Evolutionary conservation across 164 flowering plant genomes (phyloP).

Genomic region (Saururus chinensis): DNA sequence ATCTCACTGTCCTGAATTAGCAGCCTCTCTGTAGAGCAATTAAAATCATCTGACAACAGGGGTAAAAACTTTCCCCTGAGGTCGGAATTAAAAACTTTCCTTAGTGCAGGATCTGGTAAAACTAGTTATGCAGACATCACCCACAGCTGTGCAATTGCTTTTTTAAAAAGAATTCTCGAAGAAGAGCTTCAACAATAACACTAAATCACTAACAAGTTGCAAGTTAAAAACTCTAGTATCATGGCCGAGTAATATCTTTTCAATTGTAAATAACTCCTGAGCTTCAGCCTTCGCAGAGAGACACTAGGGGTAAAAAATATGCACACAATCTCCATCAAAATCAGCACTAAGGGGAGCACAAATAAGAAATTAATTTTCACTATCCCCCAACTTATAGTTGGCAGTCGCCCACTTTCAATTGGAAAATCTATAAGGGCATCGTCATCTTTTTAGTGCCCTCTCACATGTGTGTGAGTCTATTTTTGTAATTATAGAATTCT

Average conservation of each 20-base stretch:
- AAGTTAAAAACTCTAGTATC: slow-evolving; percentile 65
- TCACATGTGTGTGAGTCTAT: no score
- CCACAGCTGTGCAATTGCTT: slow-evolving; percentile 46
- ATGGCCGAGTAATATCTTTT: slow-evolving; percentile 77
- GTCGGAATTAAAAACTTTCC: slow-evolving; percentile 21
- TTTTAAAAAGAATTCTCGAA: slow-evolving; percentile 34
- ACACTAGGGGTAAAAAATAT: slow-evolving; percentile 84
- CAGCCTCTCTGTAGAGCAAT: slow-evolving; percentile 43
- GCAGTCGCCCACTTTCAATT: no score
- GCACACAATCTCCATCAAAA: slow-evolving; percentile 95
- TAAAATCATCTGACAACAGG: slow-evolving; percentile 49
- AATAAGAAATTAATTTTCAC: slow-evolving; percentile 92
- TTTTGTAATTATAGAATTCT: no score
- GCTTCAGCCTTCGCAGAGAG: slow-evolving; percentile 89
- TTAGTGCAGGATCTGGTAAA: slow-evolving; percentile 51
- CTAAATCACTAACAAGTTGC: slow-evolving; percentile 67
- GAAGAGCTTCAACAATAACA: slow-evolving; percentile 56
- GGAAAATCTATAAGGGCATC: no score
- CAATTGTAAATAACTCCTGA: slow-evolving; percentile 78
- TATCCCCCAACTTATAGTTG: no score
- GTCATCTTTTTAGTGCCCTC: no score
- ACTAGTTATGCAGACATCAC: slow-evolving; percentile 44
- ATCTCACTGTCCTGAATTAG: slow-evolving; percentile 40
- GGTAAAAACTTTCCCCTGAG: slow-evolving; percentile 56
- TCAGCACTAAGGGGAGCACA: slow-evolving; percentile 93